These are phyloP conservation scores for Leccinum pachyderme DNA, from an alignment of 1,284 basidiomycete genomes.

Conservation along the genomic window DNA sequence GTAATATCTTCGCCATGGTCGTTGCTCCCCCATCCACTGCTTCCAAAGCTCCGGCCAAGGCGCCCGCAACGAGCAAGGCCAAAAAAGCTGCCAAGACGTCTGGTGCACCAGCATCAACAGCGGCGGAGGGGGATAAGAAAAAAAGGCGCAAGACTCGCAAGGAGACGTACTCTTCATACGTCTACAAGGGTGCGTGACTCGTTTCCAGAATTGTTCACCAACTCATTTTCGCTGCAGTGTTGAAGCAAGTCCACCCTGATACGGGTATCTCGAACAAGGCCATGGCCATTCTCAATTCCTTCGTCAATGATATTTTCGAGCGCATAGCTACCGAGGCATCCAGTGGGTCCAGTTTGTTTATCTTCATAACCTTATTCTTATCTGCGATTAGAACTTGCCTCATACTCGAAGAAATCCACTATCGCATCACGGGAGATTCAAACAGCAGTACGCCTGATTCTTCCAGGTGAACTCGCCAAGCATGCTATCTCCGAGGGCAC, in stretches of 20 bases:
- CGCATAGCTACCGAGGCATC: slow-evolving; percentile 76
- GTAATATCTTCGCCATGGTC: slow-evolving; percentile 45
- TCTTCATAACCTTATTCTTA: slow-evolving; percentile 1
- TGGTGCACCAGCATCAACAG: slow-evolving; percentile 45
- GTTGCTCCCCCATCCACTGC: slow-evolving; percentile 55
- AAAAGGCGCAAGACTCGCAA: slow-evolving; percentile 84
- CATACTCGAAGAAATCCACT: slow-evolving; percentile 80
- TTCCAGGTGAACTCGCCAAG: slow-evolving; percentile 69
- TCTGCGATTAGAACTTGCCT: slow-evolving; percentile 55
- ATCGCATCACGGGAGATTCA: slow-evolving; percentile 83
- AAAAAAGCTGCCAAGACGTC: slow-evolving; percentile 81
- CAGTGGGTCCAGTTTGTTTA: slow-evolving; percentile 36
- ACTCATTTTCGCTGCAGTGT: slow-evolving; percentile 51
- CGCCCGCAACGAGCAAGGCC: slow-evolving; percentile 69
- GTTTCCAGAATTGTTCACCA: slow-evolving; percentile 32
- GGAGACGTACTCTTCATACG: slow-evolving; percentile 93
- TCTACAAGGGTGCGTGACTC: slow-evolving; percentile 73
- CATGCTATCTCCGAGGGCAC: slow-evolving; percentile 78
- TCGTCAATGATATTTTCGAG: slow-evolving; percentile 76
- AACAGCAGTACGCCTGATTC: slow-evolving; percentile 75
- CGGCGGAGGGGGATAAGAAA: slow-evolving; percentile 76
- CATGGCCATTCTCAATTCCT: slow-evolving; percentile 77
- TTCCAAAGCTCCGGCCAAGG: slow-evolving; percentile 80
- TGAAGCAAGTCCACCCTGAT: slow-evolving; percentile 77
- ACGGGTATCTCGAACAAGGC: slow-evolving; percentile 83